Conservation (phyloP, 148 eudicot species). For the Dysphania ambrosioides region DNA sequence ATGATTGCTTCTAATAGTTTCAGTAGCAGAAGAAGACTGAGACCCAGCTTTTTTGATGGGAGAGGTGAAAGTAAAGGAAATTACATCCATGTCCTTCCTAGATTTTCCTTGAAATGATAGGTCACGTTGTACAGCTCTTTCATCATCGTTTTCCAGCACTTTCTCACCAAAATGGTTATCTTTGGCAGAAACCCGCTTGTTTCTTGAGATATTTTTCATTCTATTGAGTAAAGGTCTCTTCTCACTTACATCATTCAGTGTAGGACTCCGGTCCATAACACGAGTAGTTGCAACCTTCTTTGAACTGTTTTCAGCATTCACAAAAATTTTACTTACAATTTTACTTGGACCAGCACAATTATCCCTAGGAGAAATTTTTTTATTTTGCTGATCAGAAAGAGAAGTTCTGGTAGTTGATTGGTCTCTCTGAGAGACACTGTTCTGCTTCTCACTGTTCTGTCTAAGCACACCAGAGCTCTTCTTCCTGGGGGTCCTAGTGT, state of each 20-base stretch:
- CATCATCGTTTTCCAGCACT: slow-evolving; percentile 31
- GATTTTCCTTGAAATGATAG: slow-evolving; percentile 38
- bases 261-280: slow-evolving; percentile 37
- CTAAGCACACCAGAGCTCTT: slow-evolving; percentile 51
- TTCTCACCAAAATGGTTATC: slow-evolving; percentile 35
- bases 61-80: slow-evolving; percentile 91
- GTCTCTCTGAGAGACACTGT: slow-evolving; percentile 42
- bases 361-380: slow-evolving; percentile 36
- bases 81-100: slow-evolving; percentile 68
- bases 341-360: slow-evolving; percentile 45
- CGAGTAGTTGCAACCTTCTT: slow-evolving; percentile 41
- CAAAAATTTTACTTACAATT: slow-evolving; percentile 50
- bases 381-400: slow-evolving; percentile 41
- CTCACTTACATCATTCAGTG: slow-evolving; percentile 33
- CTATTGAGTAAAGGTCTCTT: slow-evolving; percentile 42
- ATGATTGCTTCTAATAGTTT: slow-evolving; percentile 29
- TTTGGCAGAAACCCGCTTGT: slow-evolving; percentile 33
- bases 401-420: slow-evolving; percentile 38
- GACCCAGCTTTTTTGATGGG: slow-evolving; percentile 65
- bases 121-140: slow-evolving; percentile 44
- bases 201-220: slow-evolving; percentile 46
- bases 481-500: slow-evolving; percentile 40
- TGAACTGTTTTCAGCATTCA: slow-evolving; percentile 37
- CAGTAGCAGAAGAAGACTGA: slow-evolving; percentile 34
- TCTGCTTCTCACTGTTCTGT: slow-evolving; percentile 83